Evolutionary conservation across 108 stramenopile genomes (phyloP).

Genomic region (Pseudonitzschia pungens): DNA sequence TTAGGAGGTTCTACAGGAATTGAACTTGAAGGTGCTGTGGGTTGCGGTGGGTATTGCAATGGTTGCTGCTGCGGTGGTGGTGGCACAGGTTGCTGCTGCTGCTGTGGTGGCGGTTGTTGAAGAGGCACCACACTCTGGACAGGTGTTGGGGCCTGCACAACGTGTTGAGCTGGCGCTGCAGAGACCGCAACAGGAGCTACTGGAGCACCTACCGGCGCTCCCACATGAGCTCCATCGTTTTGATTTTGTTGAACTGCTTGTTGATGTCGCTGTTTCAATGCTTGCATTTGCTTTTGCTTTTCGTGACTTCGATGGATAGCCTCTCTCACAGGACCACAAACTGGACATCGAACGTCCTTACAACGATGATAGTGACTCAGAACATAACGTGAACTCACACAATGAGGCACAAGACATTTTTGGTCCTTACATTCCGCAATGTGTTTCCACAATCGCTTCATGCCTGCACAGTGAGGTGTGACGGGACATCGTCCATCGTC

Average conservation of each 20-base stretch:
- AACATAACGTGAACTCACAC: slow-evolving; percentile 97
- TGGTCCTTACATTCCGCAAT: slow-evolving; percentile 98
- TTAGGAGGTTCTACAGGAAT: slow-evolving; percentile 26
- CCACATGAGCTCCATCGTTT: slow-evolving; percentile 4
- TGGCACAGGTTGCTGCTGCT: slow-evolving; percentile 23
- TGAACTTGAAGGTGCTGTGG: slow-evolving; percentile 2
- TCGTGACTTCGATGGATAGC: slow-evolving; percentile 96
- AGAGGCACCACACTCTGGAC: slow-evolving; percentile 20
- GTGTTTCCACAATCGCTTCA: slow-evolving; percentile 98
- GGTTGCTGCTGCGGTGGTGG: slow-evolving; percentile 35
- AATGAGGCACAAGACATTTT: slow-evolving; percentile 95
- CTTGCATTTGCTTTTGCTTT: slow-evolving; percentile 92
- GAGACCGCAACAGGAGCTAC: slow-evolving; percentile 18
- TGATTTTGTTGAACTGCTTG: slow-evolving; percentile 63
- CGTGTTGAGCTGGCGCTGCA: slow-evolving; percentile 25
- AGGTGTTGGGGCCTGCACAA: slow-evolving; percentile 7
- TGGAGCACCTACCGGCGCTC: slow-evolving; percentile 19
- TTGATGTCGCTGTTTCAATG: slow-evolving; percentile 79
- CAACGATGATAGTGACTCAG: slow-evolving; percentile 98
- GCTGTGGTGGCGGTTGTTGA: slow-evolving; percentile 25
- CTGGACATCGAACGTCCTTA: slow-evolving; percentile 96
- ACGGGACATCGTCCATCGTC: slow-evolving; percentile 93
- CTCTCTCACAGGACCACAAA: slow-evolving; percentile 97
- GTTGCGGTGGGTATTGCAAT: slow-evolving; percentile 27
- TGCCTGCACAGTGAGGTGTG: slow-evolving; percentile 97